phyloP scores from a whole-genome alignment of 2,329 filamentous ascomycete species.

The Aspergillus brunneoviolaceus region DNA sequence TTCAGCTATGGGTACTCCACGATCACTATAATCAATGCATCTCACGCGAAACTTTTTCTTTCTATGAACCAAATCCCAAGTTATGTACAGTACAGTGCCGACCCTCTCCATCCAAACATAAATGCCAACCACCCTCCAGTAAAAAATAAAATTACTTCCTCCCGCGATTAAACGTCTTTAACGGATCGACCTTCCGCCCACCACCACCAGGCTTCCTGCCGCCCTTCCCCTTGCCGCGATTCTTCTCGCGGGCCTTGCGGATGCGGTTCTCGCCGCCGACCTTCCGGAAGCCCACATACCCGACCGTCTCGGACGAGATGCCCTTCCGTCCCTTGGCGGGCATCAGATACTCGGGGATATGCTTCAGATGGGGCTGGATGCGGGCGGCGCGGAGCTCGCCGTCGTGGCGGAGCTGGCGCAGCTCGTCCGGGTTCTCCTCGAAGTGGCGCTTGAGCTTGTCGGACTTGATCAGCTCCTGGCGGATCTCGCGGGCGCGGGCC shows the following conservation, averaged over 20 bases:
- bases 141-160: slow-evolving; percentile 25
- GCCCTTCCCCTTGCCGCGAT: slow-evolving; percentile 43
- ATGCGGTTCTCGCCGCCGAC: slow-evolving; percentile 50
- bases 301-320: slow-evolving; percentile 64
- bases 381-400: slow-evolving; percentile 79
- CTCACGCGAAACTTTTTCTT: not conserved
- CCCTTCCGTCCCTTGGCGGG: slow-evolving; percentile 73
- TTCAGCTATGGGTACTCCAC: not conserved
- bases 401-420: slow-evolving; percentile 86
- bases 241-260: slow-evolving; percentile 49
- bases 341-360: slow-evolving; percentile 90
- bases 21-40: not conserved
- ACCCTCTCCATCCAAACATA: not conserved
- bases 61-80: slow-evolving; percentile 1
- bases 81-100: slow-evolving; percentile 2
- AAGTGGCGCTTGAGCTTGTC: slow-evolving; percentile 95
- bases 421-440: slow-evolving; percentile 90
- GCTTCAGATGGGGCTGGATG: slow-evolving; percentile 85
- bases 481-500: slow-evolving; percentile 81
- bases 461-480: slow-evolving; percentile 85
- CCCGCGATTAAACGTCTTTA: slow-evolving; percentile 79
- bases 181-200: slow-evolving; percentile 67
- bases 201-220: slow-evolving; percentile 53
- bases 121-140: too few species aligned
- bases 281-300: slow-evolving; percentile 69